phyloP scores from a whole-genome alignment of 1,284 basidiomycete species.

The Coriolopsis trogii region DNA sequence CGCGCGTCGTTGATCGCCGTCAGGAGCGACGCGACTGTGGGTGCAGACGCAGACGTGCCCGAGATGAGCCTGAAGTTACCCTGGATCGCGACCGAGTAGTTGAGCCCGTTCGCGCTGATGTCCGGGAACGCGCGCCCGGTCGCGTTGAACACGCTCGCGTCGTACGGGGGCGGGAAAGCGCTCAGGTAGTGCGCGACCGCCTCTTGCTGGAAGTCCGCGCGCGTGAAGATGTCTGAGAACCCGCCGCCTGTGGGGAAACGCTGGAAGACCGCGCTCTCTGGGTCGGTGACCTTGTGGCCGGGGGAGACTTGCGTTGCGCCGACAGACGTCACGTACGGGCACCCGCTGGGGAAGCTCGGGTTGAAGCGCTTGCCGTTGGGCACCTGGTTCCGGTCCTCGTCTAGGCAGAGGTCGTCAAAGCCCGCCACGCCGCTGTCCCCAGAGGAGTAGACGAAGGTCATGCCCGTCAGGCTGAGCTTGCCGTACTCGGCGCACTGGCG shows the following conservation, averaged over 20 bases:
- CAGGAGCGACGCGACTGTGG: conserved; percentile 47
- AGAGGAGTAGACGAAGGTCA: conserved; percentile 64
- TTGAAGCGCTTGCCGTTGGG: conserved; percentile 46
- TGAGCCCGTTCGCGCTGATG: conserved; percentile 42
- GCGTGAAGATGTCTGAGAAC: conserved; percentile 47
- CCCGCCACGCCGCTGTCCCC: conserved; percentile 67
- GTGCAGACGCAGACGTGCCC: conserved; percentile 40
- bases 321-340: conserved; percentile 59
- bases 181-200: conserved; percentile 37
- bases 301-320: conserved; percentile 57
- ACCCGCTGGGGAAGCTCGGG: conserved; percentile 55
- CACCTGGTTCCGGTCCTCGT: conserved; percentile 42
- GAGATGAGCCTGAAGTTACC: conserved; percentile 46
- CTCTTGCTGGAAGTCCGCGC: conserved; percentile 41
- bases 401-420: conserved; percentile 43
- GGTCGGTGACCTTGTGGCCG: conserved; percentile 43
- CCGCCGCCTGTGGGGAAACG: conserved; percentile 47
- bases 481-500: conserved; percentile 62
- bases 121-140: conserved; percentile 49
- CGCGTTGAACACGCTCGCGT: conserved; percentile 22
- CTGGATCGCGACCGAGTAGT: conserved; percentile 28
- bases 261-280: conserved; percentile 46
- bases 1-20: conserved; percentile 66
- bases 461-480: conserved; percentile 59
- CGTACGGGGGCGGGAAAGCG: conserved; percentile 44